Evolutionary conservation across 148 eudicot genomes (phyloP).

Genomic region (Gaultheria prostrata): DNA sequence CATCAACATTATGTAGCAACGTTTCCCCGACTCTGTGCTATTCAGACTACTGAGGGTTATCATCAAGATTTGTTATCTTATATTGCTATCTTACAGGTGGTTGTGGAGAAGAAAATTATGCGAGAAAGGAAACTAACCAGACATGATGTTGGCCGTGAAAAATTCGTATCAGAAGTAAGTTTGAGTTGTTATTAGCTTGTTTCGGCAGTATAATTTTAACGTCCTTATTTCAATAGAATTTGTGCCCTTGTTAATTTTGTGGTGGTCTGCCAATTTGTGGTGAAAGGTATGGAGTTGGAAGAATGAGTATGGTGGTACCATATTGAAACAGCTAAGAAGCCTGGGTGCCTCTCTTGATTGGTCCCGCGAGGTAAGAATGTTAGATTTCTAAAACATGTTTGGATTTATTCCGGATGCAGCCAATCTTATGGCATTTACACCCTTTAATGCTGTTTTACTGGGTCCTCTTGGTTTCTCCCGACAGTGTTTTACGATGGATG

Average conservation of each 20-base stretch:
- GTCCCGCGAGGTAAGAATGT: slow-evolving; percentile 81
- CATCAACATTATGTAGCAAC: neutral
- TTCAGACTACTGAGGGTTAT: neutral
- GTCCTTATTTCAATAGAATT: neutral
- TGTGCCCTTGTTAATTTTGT: neutral
- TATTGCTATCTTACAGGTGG: slow-evolving; percentile 51
- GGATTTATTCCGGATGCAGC: neutral
- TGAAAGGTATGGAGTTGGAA: slow-evolving; percentile 96
- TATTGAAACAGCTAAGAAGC: slow-evolving; percentile 71
- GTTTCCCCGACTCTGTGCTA: neutral
- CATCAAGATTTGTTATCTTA: neutral
- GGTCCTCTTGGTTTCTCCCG: slow-evolving; percentile 11
- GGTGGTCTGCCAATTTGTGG: slow-evolving; percentile 6
- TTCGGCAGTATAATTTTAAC: neutral
- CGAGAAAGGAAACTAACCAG: slow-evolving; percentile 74
- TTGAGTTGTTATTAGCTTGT: neutral
- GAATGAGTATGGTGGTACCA: slow-evolving; percentile 82
- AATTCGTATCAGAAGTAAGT: slow-evolving; percentile 80
- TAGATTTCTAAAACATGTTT: neutral
- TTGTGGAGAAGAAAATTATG: slow-evolving; percentile 94
- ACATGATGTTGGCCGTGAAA: slow-evolving; percentile 87
- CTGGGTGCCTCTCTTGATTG: slow-evolving; percentile 95
- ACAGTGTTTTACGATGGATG: slow-evolving; percentile 99
- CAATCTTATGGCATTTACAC: neutral
- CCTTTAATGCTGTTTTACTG: neutral